A percentile compares a stretch with the other conserved stretches of the same genome.
These are phyloP conservation scores for Penicillium corylophilum DNA, from an alignment of 2,329 filamentous ascomycete species.

Conservation along the genomic window DNA sequence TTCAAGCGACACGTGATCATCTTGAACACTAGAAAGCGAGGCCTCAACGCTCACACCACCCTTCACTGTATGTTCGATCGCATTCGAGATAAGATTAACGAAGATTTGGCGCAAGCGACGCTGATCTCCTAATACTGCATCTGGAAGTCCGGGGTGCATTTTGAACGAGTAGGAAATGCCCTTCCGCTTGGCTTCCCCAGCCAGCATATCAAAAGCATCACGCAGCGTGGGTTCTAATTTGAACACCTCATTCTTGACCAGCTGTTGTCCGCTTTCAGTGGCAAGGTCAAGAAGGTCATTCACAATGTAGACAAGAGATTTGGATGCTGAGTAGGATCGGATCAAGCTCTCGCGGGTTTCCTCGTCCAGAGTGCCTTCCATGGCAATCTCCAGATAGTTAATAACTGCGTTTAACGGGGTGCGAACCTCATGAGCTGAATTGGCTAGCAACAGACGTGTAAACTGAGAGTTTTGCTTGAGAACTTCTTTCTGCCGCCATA, in stretches of 20 bases:
- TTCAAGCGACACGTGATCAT: conserved; percentile 65
- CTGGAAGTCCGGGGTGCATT: conserved; percentile 66
- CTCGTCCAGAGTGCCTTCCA: conserved; percentile 76
- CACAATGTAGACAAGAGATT: conserved; percentile 89
- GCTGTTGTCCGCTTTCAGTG: conserved; percentile 73
- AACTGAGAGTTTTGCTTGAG: conserved; percentile 79
- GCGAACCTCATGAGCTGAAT: conserved; percentile 87
- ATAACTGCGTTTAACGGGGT: conserved; percentile 92
- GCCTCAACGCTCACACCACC: conserved; percentile 71
- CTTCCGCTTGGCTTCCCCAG: conserved; percentile 73
- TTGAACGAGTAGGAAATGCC: conserved; percentile 67
- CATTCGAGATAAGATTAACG: conserved; percentile 80
- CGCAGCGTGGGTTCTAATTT: conserved; percentile 67
- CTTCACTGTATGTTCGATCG: conserved; percentile 70
- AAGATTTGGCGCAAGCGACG: conserved; percentile 78
- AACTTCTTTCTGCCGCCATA: conserved; percentile 88
- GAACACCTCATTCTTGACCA: conserved; percentile 79
- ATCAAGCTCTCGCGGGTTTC: conserved; percentile 83
- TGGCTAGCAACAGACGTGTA: conserved; percentile 74
- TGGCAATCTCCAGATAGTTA: conserved; percentile 87
- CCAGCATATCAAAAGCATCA: conserved; percentile 76
- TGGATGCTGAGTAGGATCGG: conserved; percentile 85
- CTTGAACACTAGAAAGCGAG: conserved; percentile 52
- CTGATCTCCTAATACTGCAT: conserved; percentile 72
- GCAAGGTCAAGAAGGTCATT: conserved; percentile 88